Evolutionary conservation across 495 filamentous ascomycete genomes (phyloP).

Genomic region (Terfezia boudieri): DNA sequence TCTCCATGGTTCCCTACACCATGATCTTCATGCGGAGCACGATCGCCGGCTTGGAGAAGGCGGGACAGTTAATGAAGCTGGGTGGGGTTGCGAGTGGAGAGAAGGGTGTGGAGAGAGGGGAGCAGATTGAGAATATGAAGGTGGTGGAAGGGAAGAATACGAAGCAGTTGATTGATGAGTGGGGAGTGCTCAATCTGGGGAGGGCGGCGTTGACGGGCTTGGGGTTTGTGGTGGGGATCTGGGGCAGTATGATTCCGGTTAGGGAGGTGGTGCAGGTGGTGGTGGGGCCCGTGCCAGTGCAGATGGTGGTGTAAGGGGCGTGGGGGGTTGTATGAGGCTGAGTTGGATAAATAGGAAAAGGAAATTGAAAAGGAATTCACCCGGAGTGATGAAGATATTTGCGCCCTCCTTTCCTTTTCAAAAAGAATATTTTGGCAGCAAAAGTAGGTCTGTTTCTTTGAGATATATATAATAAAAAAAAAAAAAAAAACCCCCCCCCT

Average conservation of each 20-base stretch:
- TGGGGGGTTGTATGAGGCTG: not conserved
- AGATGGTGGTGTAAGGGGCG: not conserved
- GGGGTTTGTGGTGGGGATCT: not conserved
- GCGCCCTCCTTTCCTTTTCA: no score
- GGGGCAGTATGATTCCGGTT: not conserved
- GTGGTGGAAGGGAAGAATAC: not conserved
- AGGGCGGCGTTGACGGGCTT: not conserved
- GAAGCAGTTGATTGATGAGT: not conserved
- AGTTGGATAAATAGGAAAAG: not conserved
- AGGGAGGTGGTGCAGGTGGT: not conserved
- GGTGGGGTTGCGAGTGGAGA: not conserved
- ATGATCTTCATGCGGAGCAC: constrained; percentile 3
- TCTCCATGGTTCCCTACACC: constrained; percentile 3
- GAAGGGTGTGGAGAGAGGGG: not conserved
- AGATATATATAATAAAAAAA: no score
- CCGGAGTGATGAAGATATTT: no score
- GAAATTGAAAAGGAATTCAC: not conserved
- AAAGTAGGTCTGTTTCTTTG: no score
- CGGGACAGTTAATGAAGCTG: not conserved
- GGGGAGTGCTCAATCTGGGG: constrained; percentile 1
- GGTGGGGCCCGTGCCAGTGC: not conserved
- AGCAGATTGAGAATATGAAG: not conserved
- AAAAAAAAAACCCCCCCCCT: no score
- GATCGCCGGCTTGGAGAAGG: not conserved
- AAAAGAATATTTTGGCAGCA: no score